Base-by-base conservation (phyloP, 2,329 filamentous ascomycete genomes). In the Dactylellina drechsleri region DNA sequence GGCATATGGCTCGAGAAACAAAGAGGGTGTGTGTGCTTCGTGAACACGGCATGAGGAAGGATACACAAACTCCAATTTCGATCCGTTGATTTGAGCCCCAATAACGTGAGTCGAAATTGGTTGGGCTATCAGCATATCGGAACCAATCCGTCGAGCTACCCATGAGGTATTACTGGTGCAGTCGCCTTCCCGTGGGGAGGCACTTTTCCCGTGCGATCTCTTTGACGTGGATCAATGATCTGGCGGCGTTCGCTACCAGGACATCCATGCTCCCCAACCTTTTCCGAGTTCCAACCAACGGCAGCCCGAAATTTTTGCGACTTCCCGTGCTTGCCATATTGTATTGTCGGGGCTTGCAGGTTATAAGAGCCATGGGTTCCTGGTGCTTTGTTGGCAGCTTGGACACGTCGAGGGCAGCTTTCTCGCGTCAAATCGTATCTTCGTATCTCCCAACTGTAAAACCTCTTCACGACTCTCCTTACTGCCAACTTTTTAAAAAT, bases 201-300 rank as follows among this genome's bases (percentile, higher is more conserved):
- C 50, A 62, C 28, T 36, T 28, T 74, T 74, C 49, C 70, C 71
- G 71, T 68, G 71, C 64, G 71, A 70, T 16, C 52, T 40, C 50
- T 66, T 75, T 75, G 71, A 75, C 71, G 71, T 75, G 71, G 64
- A 68, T 68, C 70, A 56, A 75, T 75, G 57, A 68, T 68, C 54
- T 64, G 53, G 52, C 70, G 70, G 66, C 65, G 71, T 68, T 65
- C 71, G 71, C 45, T 68, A 68, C 64, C 64, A 65, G 31, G 31
- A 28, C 31, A 68, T 58, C 70, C 71, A 64, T 75, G 71, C 53
- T 61, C 54, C 71, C 64, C 64, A 75, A 62, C 64, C 71, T 59
- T 68, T 74, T 68, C 53, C 64, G 52, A 67, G 64, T 75, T 75
- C 71, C 64, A 45, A 75, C 71, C 71, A 75, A 75, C 71, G 61